A percentile compares a stretch with the other conserved stretches of the same genome.
These are phyloP conservation scores for Cercospora citrullina DNA, from an alignment of 2,329 filamentous ascomycete genomes.

Conservation along the genomic window DNA sequence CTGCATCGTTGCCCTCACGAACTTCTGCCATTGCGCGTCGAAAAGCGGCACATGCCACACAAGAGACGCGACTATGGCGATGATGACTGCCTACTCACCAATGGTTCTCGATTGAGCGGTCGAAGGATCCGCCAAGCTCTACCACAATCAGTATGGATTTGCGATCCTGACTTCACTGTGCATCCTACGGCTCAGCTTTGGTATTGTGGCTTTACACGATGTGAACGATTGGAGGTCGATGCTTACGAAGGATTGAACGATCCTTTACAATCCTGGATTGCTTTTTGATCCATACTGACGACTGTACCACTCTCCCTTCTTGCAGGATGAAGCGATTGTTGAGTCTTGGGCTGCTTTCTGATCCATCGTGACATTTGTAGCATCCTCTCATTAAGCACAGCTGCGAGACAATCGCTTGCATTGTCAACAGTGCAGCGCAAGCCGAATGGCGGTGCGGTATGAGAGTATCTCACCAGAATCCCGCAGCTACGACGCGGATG, in stretches of 20 bases:
- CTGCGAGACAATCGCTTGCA: background rate
- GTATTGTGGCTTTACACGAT: background rate
- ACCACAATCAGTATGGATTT: background rate
- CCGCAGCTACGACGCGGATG: background rate
- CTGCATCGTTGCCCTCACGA: background rate
- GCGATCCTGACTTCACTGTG: background rate
- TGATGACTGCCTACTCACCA: background rate
- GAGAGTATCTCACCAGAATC: background rate
- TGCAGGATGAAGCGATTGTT: background rate
- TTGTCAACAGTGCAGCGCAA: background rate
- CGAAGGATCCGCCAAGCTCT: background rate
- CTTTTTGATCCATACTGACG: background rate
- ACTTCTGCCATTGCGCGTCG: background rate
- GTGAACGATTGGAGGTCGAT: background rate
- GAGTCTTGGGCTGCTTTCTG: background rate
- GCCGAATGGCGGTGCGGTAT: background rate
- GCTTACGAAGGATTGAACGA: background rate
- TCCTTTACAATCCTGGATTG: background rate
- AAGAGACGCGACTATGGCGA: background rate
- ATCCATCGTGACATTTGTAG: background rate
- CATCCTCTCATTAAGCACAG: background rate
- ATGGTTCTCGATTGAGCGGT: conserved; percentile 6
- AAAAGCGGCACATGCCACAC: background rate
- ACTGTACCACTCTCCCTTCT: background rate
- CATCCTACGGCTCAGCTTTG: background rate